Conservation (phyloP, 768 basidiomycete genomes). For the Russula earlei region DNA sequence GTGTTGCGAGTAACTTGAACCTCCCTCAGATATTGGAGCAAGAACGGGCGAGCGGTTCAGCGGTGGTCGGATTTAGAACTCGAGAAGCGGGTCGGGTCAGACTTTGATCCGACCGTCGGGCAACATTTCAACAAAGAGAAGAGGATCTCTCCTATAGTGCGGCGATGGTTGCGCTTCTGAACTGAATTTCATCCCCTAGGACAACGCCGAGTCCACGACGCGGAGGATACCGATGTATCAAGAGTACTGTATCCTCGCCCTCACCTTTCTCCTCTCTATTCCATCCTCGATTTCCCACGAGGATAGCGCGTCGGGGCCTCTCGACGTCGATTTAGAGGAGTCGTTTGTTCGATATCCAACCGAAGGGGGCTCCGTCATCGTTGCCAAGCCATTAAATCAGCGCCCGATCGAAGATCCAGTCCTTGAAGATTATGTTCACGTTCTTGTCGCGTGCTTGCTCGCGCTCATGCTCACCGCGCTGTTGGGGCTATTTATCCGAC, state of each 20-base stretch:
- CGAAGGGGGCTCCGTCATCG: neutral
- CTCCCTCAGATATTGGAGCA: too few species aligned
- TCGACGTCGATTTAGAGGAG: neutral
- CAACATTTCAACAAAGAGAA: neutral
- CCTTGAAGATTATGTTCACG: slow-evolving; percentile 9
- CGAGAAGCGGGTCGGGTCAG: neutral
- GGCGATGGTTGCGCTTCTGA: neutral
- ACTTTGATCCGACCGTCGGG: neutral
- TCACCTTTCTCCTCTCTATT: neutral
- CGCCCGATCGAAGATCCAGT: neutral
- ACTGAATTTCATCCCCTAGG: neutral
- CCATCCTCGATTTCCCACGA: neutral
- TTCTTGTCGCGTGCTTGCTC: slow-evolving; percentile 13
- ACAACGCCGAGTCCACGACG: neutral
- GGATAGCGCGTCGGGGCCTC: neutral
- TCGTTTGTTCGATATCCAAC: neutral
- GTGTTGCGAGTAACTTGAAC: too few species aligned
- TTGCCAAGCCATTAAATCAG: slow-evolving; percentile 3
- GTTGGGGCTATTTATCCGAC: slow-evolving; percentile 10
- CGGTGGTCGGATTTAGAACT: neutral
- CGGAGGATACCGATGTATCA: neutral
- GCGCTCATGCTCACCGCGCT: slow-evolving; percentile 5
- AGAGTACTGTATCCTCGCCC: neutral
- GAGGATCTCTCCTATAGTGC: neutral
- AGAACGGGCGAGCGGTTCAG: neutral